These are phyloP conservation scores for Penicillium egyptiacum DNA, from an alignment of 495 filamentous ascomycete genomes.

Conservation along the genomic window DNA sequence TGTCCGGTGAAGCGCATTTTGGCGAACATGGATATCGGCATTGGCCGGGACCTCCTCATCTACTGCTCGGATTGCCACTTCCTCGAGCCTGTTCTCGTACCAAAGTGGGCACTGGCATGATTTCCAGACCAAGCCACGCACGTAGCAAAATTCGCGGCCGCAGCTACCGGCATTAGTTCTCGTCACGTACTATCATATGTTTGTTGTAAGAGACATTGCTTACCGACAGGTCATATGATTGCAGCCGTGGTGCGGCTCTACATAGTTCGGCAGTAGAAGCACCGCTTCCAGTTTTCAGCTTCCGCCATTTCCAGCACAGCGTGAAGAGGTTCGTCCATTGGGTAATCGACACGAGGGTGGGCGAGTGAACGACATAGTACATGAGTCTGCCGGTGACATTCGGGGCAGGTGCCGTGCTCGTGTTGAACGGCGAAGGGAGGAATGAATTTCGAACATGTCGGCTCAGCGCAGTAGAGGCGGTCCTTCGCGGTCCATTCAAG, in stretches of 20 bases:
- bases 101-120: not conserved
- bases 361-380: slow-evolving; percentile 14
- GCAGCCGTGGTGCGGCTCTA: slow-evolving; percentile 19
- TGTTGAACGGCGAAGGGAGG: slow-evolving; percentile 11
- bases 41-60: not conserved
- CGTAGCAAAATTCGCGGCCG: slow-evolving; percentile 19
- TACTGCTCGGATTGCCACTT: not conserved
- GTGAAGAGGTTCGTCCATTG: slow-evolving; percentile 19
- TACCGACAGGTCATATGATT: slow-evolving; percentile 27
- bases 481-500: slow-evolving; percentile 22
- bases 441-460: slow-evolving; percentile 26
- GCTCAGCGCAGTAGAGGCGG: slow-evolving; percentile 21
- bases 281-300: slow-evolving; percentile 19
- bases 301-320: slow-evolving; percentile 16
- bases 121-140: slow-evolving; percentile 7
- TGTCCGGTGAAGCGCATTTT: slow-evolving; percentile 6
- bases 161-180: slow-evolving; percentile 13
- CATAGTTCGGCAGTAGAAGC: slow-evolving; percentile 22
- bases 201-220: not conserved
- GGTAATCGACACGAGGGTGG: slow-evolving; percentile 24
- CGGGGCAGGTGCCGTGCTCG: slow-evolving; percentile 17
- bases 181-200: not conserved
- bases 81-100: not conserved
- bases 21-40: not conserved
- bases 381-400: slow-evolving; percentile 21